phyloP scores from a whole-genome alignment of 1,139 yeast species.

The Debaryomyces subglobosus region DNA sequence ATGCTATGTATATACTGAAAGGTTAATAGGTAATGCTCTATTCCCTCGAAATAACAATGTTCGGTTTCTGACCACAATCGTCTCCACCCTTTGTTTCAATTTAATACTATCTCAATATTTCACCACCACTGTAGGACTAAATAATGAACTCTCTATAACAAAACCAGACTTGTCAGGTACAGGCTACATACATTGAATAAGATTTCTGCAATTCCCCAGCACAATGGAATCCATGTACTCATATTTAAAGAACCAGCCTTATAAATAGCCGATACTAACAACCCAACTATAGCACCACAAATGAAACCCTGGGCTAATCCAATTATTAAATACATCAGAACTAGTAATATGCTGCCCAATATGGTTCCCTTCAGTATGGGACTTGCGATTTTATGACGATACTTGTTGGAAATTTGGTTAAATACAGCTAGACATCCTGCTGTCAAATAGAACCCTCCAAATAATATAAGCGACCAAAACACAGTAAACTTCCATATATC shows the following conservation, averaged over 20 bases:
- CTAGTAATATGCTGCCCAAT: conserved; percentile 35
- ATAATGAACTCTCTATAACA: conserved; percentile 23
- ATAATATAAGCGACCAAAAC: conserved; percentile 76
- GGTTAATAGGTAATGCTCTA: not conserved
- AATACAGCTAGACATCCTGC: conserved; percentile 69
- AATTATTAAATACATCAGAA: conserved; percentile 48
- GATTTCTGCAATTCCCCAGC: conserved; percentile 72
- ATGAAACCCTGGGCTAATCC: conserved; percentile 69
- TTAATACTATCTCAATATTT: not conserved
- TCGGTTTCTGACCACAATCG: not conserved
- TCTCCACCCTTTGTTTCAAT: not conserved
- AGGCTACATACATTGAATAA: conserved; percentile 67
- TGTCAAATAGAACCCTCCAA: conserved; percentile 59
- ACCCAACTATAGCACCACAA: conserved; percentile 76
- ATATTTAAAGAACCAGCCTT: conserved; percentile 76
- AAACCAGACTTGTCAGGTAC: conserved; percentile 50
- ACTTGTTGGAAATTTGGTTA: conserved; percentile 29
- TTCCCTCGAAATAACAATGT: not conserved
- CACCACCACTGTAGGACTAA: not conserved
- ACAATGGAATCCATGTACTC: conserved; percentile 93
- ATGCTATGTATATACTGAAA: not conserved
- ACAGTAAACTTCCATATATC: conserved; percentile 90
- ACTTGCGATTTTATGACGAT: conserved; percentile 20
- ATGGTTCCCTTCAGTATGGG: conserved; percentile 17
- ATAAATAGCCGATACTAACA: conserved; percentile 65